Percentiles rank a stretch among this genome's conserved stretches.
These are phyloP conservation scores for Zostera marina DNA, from an alignment of 116 monocot species.

Conservation along the genomic window DNA sequence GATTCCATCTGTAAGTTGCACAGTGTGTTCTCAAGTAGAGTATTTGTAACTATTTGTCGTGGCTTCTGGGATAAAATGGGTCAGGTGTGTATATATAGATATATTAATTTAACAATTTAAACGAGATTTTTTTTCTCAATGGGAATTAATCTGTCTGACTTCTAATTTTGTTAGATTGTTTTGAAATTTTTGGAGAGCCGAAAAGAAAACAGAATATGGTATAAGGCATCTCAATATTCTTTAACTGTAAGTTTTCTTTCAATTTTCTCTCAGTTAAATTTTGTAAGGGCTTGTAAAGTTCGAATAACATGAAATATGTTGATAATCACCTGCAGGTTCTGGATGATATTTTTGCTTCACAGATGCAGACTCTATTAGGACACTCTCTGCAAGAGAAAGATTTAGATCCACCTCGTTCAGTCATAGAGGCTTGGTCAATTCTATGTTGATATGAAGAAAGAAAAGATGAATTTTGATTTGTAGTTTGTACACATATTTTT, in stretches of 20 bases:
- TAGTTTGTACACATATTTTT: no score
- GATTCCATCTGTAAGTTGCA: slow-evolving; percentile 60
- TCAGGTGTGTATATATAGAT: slow-evolving; percentile 32
- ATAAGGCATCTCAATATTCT: slow-evolving; percentile 62
- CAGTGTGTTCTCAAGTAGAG: slow-evolving; percentile 50
- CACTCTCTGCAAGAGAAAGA: slow-evolving; percentile 66
- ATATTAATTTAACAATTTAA: background rate
- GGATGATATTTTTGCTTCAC: slow-evolving; percentile 72
- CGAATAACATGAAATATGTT: no score
- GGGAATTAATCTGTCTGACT: background rate
- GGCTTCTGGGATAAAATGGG: slow-evolving; percentile 86
- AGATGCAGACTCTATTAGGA: slow-evolving; percentile 54
- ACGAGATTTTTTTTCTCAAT: background rate
- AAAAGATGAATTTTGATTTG: no score
- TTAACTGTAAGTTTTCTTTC: slow-evolving; percentile 39
- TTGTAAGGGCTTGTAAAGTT: background rate
- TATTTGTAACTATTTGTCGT: slow-evolving; percentile 76
- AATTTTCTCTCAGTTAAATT: no score
- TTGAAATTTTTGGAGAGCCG: slow-evolving; percentile 73
- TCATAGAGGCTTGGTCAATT: slow-evolving; percentile 66
- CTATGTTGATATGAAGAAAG: slow-evolving; percentile 15
- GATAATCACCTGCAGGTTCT: slow-evolving; percentile 31
- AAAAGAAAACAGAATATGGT: slow-evolving; percentile 87
- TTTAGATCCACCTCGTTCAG: slow-evolving; percentile 67
- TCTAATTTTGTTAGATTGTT: slow-evolving; percentile 35